A percentile compares a stretch with the other conserved stretches of the same genome.
Conservation (phyloP, 345 rosid species). For the Lumnitzera littorea region DNA sequence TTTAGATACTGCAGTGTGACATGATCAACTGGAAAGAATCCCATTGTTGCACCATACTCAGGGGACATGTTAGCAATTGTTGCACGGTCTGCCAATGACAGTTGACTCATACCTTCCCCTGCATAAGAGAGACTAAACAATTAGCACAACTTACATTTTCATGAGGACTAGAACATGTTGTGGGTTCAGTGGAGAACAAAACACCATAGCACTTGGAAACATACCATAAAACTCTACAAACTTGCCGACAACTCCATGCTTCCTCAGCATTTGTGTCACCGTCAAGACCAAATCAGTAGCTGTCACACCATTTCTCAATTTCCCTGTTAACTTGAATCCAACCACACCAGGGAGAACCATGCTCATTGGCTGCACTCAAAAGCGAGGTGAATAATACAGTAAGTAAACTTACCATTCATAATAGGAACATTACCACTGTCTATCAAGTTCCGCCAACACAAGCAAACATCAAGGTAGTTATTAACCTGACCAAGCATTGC, state of each 20-base stretch:
- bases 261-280: conserved; percentile 88
- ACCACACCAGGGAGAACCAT: conserved; percentile 99
- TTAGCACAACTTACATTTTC: neutral
- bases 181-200: no score
- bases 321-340: conserved; percentile 75
- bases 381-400: neutral
- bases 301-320: conserved; percentile 78
- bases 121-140: conserved; percentile 9
- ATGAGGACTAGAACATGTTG: conserved; percentile 2
- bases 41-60: conserved; percentile 97
- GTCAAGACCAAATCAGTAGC: conserved; percentile 95
- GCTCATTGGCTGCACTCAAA: conserved; percentile 81
- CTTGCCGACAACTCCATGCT: conserved; percentile 96
- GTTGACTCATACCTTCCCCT: conserved; percentile 88
- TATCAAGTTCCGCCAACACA: conserved; percentile 1
- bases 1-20: conserved; percentile 82
- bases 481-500: conserved; percentile 96
- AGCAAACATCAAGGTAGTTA: neutral
- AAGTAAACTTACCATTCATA: neutral
- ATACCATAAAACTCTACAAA: conserved; percentile 83
- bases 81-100: conserved; percentile 93
- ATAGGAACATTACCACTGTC: neutral
- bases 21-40: conserved; percentile 94
- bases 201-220: neutral
- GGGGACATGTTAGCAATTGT: conserved; percentile 99